Conservation (phyloP, 352 stramenopile genomes). For the Globisporangium solare region DNA sequence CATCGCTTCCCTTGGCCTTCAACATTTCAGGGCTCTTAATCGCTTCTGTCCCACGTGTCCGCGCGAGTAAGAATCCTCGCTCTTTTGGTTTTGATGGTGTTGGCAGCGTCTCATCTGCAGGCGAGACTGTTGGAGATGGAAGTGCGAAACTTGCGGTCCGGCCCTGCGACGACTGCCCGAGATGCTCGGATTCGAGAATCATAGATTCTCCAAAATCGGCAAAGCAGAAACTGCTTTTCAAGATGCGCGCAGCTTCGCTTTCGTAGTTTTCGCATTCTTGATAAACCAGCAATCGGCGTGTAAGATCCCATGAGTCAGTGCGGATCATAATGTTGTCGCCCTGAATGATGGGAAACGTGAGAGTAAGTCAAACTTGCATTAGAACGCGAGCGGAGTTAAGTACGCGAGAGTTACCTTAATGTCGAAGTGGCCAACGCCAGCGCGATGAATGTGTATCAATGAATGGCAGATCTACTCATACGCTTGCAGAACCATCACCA, state of each 20-base stretch:
- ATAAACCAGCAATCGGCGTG: conserved; percentile 22
- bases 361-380: not conserved
- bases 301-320: conserved; percentile 25
- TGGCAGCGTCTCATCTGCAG: conserved; percentile 1
- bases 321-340: conserved; percentile 65
- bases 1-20: conserved; percentile 30
- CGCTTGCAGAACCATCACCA: conserved; percentile 37
- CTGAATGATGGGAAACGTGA: conserved; percentile 15
- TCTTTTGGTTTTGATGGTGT: not conserved
- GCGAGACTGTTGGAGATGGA: conserved; percentile 14
- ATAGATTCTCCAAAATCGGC: conserved; percentile 74
- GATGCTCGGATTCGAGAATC: conserved; percentile 17
- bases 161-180: not conserved
- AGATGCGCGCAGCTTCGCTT: conserved; percentile 2
- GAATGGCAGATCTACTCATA: conserved; percentile 35
- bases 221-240: conserved; percentile 39
- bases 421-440: conserved; percentile 56
- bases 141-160: conserved; percentile 19
- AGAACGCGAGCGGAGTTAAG: not conserved
- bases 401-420: conserved; percentile 39
- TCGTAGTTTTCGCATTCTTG: conserved; percentile 18
- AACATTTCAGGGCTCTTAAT: conserved; percentile 80
- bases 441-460: conserved; percentile 34
- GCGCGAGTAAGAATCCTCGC: conserved; percentile 19
- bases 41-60: conserved; percentile 66